A percentile compares a stretch with the other conserved stretches of the same genome.
Evolutionary conservation across 306 rosid genomes (phyloP).

Genomic region (Trifolium subterraneum): DNA sequence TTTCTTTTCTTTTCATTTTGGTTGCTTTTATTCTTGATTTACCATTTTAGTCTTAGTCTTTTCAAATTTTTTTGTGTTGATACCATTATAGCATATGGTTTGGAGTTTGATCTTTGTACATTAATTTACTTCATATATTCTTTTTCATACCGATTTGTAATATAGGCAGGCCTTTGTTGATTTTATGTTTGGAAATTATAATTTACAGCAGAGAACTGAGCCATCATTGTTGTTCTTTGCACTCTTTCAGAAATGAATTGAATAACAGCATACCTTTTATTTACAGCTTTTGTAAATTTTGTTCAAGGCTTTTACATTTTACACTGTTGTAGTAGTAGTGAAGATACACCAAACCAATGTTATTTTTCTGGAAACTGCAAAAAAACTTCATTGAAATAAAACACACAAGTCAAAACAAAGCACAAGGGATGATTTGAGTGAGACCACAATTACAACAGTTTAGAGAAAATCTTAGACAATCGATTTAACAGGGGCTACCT

Average conservation of each 20-base stretch:
- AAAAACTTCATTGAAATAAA: too few species aligned
- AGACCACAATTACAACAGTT: too few species aligned
- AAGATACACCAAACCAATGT: not conserved
- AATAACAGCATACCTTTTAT: conserved; percentile 42
- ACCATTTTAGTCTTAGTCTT: not conserved
- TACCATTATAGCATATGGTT: conserved; percentile 41
- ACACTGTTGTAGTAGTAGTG: not conserved
- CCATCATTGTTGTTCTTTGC: conserved; percentile 20
- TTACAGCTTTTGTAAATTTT: conserved; percentile 48
- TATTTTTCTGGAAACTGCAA: too few species aligned
- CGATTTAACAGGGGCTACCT: too few species aligned
- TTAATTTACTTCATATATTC: conserved; percentile 39
- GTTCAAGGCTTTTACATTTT: conserved; percentile 35
- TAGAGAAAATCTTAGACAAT: too few species aligned
- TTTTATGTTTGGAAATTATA: conserved; percentile 42
- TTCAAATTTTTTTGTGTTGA: conserved; percentile 34
- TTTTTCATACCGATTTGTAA: conserved; percentile 48
- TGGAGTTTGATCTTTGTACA: conserved; percentile 37
- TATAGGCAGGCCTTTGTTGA: conserved; percentile 46
- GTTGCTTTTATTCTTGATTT: too few species aligned
- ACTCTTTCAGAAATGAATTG: conserved; percentile 26
- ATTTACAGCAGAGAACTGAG: conserved; percentile 35
- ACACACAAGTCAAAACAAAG: too few species aligned
- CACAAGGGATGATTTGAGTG: too few species aligned
- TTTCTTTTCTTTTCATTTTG: not conserved